Base-by-base conservation (phyloP, 768 basidiomycete genomes). In the Rhizopogon sp. region DNA sequence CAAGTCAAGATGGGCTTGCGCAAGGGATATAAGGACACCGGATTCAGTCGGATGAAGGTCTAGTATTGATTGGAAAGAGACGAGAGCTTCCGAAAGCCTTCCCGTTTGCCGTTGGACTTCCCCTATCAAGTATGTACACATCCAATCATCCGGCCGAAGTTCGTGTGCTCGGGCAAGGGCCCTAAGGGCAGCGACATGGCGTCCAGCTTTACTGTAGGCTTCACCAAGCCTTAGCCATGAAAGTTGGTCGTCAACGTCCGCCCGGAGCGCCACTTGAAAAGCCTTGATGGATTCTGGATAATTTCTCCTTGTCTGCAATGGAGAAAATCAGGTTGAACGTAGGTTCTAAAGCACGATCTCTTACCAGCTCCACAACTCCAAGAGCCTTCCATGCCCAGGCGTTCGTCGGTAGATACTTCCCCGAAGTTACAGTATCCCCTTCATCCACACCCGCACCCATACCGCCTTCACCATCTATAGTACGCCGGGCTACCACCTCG, bases 351-450 rank as follows among this genome's bases (percentile, higher is more conserved):
- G 13, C 6, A 37, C 9, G 13, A 22, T 49, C 20, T 8, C 87
- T 69, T 63, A 94, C 96, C 72, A 95, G 73, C 67, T 95, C 93
- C 2, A 94, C 94, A 0, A 92, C 83, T 1, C 93, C 97, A 37
- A 93, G 72, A 20, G 94, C 95, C 70, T 97, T 98, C 95, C 96
- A 99, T 3, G 97, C 97, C 97, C 97, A 99, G 7, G 87, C 81
- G 62, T 96, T 94, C 39, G 83, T 84, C 0, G 90, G 87, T 42
- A 83, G 74, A 66, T 85, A 85, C 60, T 81, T 74, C 2, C 69
- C 66, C 5, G 72, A 66, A n/a, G 70, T 68, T 3, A 65, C 66
- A 10, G 66, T 66, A 46, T 79, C 78, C 7, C 75, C 72, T 52
- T 62, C 70, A 59, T 72, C 77, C 47, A 80, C 71, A 11, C 78